Evolutionary conservation across 2,329 filamentous ascomycete species (phyloP).

Genomic region (Sphaerulina musiva): DNA sequence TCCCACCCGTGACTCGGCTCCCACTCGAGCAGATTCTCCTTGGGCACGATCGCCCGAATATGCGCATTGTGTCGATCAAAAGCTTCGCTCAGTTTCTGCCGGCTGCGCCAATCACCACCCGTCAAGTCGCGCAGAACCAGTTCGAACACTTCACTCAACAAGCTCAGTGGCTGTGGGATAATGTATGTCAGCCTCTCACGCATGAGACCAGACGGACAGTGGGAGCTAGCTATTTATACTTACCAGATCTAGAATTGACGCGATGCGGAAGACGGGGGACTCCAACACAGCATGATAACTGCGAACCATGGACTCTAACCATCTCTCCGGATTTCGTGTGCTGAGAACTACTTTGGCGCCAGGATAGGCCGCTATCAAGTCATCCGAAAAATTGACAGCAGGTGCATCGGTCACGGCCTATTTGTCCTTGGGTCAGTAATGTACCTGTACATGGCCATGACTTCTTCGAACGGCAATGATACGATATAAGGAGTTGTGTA

Average conservation of each 20-base stretch:
- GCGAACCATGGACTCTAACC: constrained; percentile 29
- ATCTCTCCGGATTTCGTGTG: constrained; percentile 27
- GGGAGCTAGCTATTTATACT: background rate
- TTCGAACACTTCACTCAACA: constrained; percentile 6
- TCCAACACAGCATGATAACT: constrained; percentile 3
- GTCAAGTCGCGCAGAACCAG: constrained; percentile 10
- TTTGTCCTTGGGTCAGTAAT: background rate
- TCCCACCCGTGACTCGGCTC: constrained; percentile 26
- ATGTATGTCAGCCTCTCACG: background rate
- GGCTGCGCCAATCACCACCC: constrained; percentile 8
- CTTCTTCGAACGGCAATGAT: background rate
- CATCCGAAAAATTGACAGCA: constrained; percentile 21
- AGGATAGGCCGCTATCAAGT: constrained; percentile 50
- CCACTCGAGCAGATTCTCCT: constrained; percentile 27
- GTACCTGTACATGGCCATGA: no score
- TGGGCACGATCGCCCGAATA: constrained; percentile 6
- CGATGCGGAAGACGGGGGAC: constrained; percentile 6
- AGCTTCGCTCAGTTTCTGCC: constrained; percentile 4
- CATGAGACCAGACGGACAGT: background rate
- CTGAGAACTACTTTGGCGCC: constrained; percentile 63
- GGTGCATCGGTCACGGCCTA: constrained; percentile 5
- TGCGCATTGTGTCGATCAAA: constrained; percentile 12
- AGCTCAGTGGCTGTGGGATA: background rate
- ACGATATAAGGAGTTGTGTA: background rate
- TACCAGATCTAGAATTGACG: constrained; percentile 1